Evolutionary conservation across 495 filamentous ascomycete species (phyloP).

Genomic region (Penicillium cataractarum): DNA sequence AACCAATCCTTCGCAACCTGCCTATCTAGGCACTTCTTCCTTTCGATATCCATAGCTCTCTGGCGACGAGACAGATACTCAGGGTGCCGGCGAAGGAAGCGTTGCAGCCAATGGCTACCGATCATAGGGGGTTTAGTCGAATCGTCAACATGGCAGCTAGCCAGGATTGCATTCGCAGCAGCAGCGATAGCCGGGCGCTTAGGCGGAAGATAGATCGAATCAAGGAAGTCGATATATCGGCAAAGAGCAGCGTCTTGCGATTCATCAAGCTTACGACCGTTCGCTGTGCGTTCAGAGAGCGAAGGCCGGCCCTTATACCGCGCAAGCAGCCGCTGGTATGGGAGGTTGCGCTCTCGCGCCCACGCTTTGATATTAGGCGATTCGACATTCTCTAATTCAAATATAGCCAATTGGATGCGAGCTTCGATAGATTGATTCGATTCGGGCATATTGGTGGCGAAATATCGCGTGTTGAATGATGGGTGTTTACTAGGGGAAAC

Average conservation of each 20-base stretch:
- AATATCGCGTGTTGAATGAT: not conserved
- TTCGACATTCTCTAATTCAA: not conserved
- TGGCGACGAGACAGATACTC: not conserved
- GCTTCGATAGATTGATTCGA: conserved; percentile 1
- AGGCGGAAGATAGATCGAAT: not conserved
- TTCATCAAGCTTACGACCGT: not conserved
- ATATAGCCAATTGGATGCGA: not conserved
- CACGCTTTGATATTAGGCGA: not conserved
- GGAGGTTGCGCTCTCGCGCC: not conserved
- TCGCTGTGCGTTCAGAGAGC: not conserved
- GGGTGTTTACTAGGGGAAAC: not conserved
- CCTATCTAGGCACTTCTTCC: not conserved
- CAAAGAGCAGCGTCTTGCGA: not conserved
- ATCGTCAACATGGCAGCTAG: not conserved
- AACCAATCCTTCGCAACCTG: not conserved
- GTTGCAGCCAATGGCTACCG: not conserved
- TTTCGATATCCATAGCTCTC: not conserved
- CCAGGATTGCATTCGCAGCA: not conserved
- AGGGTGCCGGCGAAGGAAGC: not conserved
- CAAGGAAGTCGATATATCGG: not conserved
- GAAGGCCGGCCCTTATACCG: not conserved
- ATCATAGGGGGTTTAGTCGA: not conserved
- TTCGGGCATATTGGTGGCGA: not conserved
- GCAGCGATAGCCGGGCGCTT: not conserved
- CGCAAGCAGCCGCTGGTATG: not conserved